phyloP scores from a whole-genome alignment of 768 basidiomycete species.

The Imleria badia region DNA sequence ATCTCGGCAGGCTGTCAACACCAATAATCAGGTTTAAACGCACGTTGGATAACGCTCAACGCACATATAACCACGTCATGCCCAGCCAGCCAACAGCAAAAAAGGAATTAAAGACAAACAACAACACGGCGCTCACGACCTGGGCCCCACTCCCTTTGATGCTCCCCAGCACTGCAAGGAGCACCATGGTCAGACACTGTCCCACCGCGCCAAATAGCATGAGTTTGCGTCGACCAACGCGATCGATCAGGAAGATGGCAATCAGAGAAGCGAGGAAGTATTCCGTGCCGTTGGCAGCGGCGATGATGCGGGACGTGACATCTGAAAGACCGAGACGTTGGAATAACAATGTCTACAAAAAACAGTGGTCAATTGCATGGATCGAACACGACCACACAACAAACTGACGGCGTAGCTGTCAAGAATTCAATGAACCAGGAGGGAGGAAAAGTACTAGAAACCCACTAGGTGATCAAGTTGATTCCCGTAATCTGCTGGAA shows the following conservation, averaged over 20 bases:
- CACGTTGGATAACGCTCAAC: conserved; percentile 17
- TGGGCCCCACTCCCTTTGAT: conserved; percentile 48
- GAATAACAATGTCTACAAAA: conserved; percentile 47
- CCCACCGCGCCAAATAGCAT: conserved; percentile 71
- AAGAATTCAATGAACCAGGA: conserved; percentile 17
- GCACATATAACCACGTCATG: conserved; percentile 69
- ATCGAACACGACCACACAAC: background rate
- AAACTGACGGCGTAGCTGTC: conserved; percentile 34
- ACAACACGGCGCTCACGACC: conserved; percentile 50
- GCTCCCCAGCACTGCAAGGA: conserved; percentile 58
- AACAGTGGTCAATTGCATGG: background rate
- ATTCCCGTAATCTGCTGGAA: conserved; percentile 72
- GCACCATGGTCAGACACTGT: conserved; percentile 55
- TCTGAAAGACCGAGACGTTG: conserved; percentile 59
- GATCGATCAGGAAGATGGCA: conserved; percentile 71
- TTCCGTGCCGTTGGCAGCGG: conserved; percentile 70
- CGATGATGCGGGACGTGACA: conserved; percentile 58
- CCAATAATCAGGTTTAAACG: background rate
- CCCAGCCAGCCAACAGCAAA: conserved; percentile 72
- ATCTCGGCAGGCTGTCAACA: conserved; percentile 58
- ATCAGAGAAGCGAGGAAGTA: conserved; percentile 70
- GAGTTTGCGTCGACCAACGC: conserved; percentile 67
- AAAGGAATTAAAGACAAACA: conserved; percentile 73
- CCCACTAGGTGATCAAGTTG: conserved; percentile 64
- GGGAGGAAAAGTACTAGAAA: conserved; percentile 18